phyloP scores from a whole-genome alignment of 2,329 filamentous ascomycete genomes.

The Paraphaeosphaeria sporulosa region DNA sequence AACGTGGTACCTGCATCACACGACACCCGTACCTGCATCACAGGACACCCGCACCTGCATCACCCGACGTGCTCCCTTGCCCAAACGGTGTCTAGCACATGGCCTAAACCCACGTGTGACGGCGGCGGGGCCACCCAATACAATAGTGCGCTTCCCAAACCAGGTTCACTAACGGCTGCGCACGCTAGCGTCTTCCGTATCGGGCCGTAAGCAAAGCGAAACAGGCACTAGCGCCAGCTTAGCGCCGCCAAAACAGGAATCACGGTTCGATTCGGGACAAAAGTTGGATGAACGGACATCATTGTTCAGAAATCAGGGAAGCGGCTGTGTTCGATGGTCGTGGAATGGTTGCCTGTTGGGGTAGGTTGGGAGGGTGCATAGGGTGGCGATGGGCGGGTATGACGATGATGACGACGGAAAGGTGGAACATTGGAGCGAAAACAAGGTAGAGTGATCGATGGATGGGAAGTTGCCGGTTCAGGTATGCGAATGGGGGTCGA shows the following conservation, averaged over 20 bases:
- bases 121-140: too few species aligned
- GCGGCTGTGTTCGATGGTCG: conserved; percentile 1
- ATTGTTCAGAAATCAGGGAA: conserved; percentile 6
- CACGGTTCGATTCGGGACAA: not conserved
- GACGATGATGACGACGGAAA: not conserved
- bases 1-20: not conserved
- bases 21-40: too few species aligned
- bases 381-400: too few species aligned
- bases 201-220: too few species aligned
- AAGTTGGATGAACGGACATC: not conserved
- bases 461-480: not conserved
- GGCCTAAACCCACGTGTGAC: too few species aligned
- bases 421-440: not conserved
- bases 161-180: too few species aligned
- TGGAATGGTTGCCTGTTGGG: not conserved
- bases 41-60: too few species aligned
- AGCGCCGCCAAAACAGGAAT: not conserved
- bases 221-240: too few species aligned
- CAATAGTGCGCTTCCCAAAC: too few species aligned
- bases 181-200: too few species aligned
- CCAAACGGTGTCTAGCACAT: not conserved
- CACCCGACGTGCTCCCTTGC: too few species aligned
- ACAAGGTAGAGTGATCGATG: not conserved
- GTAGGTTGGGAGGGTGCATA: too few species aligned
- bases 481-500: not conserved